These are phyloP conservation scores for Geosiphon pyriformis DNA, from an alignment of 192 early-diverging fungal species.

Conservation along the genomic window DNA sequence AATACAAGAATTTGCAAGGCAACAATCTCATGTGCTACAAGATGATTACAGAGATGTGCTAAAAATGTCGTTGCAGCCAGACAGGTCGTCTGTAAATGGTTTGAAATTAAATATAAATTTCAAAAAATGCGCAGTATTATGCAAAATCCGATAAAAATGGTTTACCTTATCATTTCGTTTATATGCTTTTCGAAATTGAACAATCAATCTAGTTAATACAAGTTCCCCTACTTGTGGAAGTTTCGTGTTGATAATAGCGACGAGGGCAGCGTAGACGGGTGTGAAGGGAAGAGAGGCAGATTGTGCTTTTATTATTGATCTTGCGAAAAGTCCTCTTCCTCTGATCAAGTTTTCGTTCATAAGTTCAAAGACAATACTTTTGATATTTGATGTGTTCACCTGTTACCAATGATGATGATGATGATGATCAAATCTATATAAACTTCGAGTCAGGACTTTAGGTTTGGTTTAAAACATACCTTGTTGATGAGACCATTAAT, in stretches of 20 bases:
- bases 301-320: constrained; percentile 87
- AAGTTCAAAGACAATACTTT: constrained; percentile 81
- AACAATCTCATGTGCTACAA: constrained; percentile 81
- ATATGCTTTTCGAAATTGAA: constrained; percentile 89
- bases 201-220: constrained; percentile 72
- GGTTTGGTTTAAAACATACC: constrained; percentile 27
- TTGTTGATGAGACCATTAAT: constrained; percentile 96
- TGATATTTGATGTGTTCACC: constrained; percentile 87
- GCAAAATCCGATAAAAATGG: neutral
- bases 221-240: constrained; percentile 87
- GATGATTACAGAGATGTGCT: constrained; percentile 90
- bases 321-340: constrained; percentile 82
- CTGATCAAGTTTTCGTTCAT: constrained; percentile 89
- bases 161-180: constrained; percentile 82
- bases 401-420: constrained; percentile 10
- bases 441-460: too few species aligned
- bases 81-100: constrained; percentile 50
- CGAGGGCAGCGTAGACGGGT: constrained; percentile 82
- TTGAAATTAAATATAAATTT: neutral
- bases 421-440: too few species aligned
- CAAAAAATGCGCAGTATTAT: too few species aligned
- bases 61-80: constrained; percentile 82
- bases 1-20: constrained; percentile 81
- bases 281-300: constrained; percentile 83
- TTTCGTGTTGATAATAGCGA: constrained; percentile 90